These are phyloP conservation scores for Eucalyptus sp. DNA, from an alignment of 345 rosid species.

Conservation along the genomic window DNA sequence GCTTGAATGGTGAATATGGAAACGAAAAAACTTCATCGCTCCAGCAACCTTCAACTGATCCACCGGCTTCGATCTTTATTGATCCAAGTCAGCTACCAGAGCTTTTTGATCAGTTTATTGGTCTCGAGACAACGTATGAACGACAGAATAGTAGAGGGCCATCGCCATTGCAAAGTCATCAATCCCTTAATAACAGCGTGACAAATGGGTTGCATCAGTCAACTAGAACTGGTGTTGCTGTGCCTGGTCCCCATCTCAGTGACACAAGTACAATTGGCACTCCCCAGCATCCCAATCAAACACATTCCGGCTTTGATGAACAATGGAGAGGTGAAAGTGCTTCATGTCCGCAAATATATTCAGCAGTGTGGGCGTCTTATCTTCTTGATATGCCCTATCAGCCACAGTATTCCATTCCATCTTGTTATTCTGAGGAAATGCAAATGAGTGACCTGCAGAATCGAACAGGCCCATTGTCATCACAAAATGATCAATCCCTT, in stretches of 20 bases:
- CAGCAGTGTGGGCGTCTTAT: background rate
- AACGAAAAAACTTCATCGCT: background rate
- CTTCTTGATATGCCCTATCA: background rate
- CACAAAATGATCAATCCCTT: background rate
- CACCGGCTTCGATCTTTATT: accelerated
- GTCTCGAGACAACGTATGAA: background rate
- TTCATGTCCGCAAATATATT: background rate
- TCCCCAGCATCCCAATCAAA: background rate
- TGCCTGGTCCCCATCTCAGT: background rate
- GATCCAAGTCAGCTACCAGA: background rate
- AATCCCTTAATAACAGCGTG: background rate
- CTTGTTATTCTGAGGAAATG: background rate
- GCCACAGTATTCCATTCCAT: background rate
- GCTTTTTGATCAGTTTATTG: background rate
- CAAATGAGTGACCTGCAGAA: background rate
- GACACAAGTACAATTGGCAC: background rate
- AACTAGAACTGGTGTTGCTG: background rate
- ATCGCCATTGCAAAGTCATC: background rate
- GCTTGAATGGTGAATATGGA: background rate
- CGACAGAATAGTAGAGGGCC: background rate
- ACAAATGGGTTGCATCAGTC: background rate
- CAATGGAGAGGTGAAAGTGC: background rate
- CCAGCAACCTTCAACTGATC: background rate
- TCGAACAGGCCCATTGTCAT: background rate
- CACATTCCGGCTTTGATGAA: background rate